Percentiles rank a stretch among this genome's conserved stretches.
Evolutionary conservation across 1,139 yeast species (phyloP).

Genomic region (Zygosaccharomyces sapae): DNA sequence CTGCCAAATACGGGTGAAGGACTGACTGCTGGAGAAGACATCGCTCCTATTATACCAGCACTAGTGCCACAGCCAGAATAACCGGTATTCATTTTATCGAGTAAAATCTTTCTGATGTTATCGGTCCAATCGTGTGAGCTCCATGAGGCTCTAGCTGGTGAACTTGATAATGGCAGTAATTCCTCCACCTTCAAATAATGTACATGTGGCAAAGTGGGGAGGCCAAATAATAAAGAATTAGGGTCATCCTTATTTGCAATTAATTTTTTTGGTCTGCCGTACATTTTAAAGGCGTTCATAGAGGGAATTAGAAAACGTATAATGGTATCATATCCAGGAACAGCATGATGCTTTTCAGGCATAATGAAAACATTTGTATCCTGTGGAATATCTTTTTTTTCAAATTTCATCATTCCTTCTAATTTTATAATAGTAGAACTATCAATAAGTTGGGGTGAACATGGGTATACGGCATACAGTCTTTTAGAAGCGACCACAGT

Average conservation of each 20-base stretch:
- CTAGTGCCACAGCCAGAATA: slow-evolving; percentile 80
- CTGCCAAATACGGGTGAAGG: slow-evolving; percentile 39
- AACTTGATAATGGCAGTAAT: slow-evolving; percentile 42
- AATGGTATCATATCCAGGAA: slow-evolving; percentile 90
- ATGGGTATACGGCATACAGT: slow-evolving; percentile 92
- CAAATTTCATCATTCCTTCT: slow-evolving; percentile 74
- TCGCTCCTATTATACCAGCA: slow-evolving; percentile 58
- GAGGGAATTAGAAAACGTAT: slow-evolving; percentile 83
- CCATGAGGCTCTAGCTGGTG: slow-evolving; percentile 50
- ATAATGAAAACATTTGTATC: slow-evolving; percentile 83
- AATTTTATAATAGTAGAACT: slow-evolving; percentile 82
- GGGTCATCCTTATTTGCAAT: slow-evolving; percentile 84
- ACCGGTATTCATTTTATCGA: slow-evolving; percentile 63
- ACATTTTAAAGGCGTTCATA: slow-evolving; percentile 78
- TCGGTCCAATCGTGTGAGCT: slow-evolving; percentile 63
- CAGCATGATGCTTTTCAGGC: slow-evolving; percentile 94
- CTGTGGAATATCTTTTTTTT: slow-evolving; percentile 55
- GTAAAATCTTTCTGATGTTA: slow-evolving; percentile 60
- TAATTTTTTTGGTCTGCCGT: slow-evolving; percentile 85
- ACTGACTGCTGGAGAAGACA: slow-evolving; percentile 42
- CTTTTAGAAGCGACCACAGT: slow-evolving; percentile 65
- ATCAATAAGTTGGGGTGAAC: slow-evolving; percentile 72
- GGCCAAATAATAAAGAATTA: slow-evolving; percentile 76
- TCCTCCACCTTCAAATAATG: slow-evolving; percentile 72
- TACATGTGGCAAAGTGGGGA: slow-evolving; percentile 85